phyloP scores from a whole-genome alignment of 192 early-diverging fungal genomes.

The Backusella parvicylindrica region DNA sequence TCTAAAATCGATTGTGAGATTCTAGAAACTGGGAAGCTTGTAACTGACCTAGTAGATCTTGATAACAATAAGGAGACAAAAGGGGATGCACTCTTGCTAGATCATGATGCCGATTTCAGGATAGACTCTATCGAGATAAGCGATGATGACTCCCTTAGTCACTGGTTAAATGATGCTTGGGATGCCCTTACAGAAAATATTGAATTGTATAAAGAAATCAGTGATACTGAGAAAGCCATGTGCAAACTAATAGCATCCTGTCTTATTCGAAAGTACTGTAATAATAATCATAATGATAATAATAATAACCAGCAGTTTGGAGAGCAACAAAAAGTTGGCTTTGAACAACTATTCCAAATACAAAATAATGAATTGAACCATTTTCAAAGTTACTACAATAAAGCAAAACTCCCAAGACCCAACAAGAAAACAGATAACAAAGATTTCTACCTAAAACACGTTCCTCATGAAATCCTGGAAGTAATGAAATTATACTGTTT shows the following conservation, averaged over 20 bases:
- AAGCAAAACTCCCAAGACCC: background rate
- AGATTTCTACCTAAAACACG: background rate
- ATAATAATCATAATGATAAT: too few species aligned
- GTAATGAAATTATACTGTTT: constrained; percentile 11
- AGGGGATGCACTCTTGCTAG: background rate
- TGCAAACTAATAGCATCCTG: constrained; percentile 23
- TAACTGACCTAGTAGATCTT: background rate
- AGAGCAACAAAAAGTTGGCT: background rate
- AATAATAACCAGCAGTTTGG: background rate
- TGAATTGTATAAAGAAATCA: background rate
- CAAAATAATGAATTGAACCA: constrained; percentile 22
- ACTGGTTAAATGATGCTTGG: constrained; percentile 16
- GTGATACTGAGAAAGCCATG: constrained; percentile 17
- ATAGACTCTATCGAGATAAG: background rate
- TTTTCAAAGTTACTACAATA: constrained; percentile 6
- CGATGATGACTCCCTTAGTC: background rate
- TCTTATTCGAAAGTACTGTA: constrained; percentile 10
- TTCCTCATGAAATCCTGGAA: constrained; percentile 9
- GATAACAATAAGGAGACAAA: background rate
- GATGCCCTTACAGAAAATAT: background rate
- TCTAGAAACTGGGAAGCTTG: background rate
- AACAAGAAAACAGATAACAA: background rate
- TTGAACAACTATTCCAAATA: constrained; percentile 8
- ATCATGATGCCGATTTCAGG: background rate
- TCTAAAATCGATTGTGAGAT: constrained; percentile 12